Evolutionary conservation across 2,329 filamentous ascomycete genomes (phyloP).

Genomic region (Spiromastix sp.): DNA sequence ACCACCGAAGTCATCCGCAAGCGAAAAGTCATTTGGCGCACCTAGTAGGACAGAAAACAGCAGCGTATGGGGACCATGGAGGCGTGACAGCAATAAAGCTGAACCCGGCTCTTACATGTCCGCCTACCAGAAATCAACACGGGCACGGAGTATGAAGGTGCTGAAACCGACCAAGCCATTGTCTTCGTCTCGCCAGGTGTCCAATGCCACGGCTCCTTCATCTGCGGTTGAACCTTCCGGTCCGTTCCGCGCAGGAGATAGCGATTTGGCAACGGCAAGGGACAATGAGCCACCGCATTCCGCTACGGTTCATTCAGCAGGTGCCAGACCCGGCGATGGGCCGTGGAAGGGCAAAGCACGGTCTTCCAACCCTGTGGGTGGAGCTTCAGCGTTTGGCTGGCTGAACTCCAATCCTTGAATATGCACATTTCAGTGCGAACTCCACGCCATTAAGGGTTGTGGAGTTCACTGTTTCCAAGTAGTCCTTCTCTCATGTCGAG

Average conservation of each 20-base stretch:
- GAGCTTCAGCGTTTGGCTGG: constrained; percentile 10
- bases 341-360: constrained; percentile 38
- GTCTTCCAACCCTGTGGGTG: constrained; percentile 54
- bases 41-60: constrained; percentile 20
- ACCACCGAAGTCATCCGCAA: constrained; percentile 17
- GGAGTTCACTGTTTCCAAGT: too few species aligned
- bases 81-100: constrained; percentile 34
- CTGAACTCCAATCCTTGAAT: constrained; percentile 10
- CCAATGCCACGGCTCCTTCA: constrained; percentile 14
- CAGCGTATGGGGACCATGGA: constrained; percentile 63
- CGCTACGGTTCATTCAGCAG: constrained; percentile 4
- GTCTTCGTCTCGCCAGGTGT: constrained; percentile 6
- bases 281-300: neutral
- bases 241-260: neutral
- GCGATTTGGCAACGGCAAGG: neutral
- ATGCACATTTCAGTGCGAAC: too few species aligned
- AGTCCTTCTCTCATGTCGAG: too few species aligned
- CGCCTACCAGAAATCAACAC: constrained; percentile 59
- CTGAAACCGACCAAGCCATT: constrained; percentile 62
- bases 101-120: constrained; percentile 33
- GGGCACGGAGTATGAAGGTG: constrained; percentile 71
- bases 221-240: constrained; percentile 10
- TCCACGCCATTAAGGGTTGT: too few species aligned
- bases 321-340: constrained; percentile 15
- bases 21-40: constrained; percentile 19